Conservation (phyloP, 768 basidiomycete genomes). For the Termitomyces sp. region DNA sequence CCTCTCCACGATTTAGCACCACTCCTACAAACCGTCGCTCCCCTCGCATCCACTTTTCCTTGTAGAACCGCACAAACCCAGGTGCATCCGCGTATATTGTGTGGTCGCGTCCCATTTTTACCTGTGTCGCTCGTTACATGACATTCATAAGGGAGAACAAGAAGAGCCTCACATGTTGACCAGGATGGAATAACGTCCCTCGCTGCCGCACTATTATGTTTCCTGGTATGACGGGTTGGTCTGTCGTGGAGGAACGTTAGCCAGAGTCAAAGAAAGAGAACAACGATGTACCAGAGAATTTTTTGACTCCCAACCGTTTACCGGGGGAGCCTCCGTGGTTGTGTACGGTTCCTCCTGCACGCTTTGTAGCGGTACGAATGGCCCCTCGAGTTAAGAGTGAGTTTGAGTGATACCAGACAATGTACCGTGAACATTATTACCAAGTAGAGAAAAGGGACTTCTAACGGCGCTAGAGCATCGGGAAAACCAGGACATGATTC, state of each 20-base stretch:
- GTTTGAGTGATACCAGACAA: background rate
- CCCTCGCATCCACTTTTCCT: constrained; percentile 64
- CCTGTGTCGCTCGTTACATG: constrained; percentile 38
- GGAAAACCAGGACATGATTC: constrained; percentile 43
- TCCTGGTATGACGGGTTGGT: constrained; percentile 88
- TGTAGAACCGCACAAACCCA: constrained; percentile 94
- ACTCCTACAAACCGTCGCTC: constrained; percentile 83
- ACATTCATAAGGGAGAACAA: background rate
- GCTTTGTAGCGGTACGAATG: constrained; percentile 91
- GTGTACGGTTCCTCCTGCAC: constrained; percentile 89
- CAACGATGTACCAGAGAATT: constrained; percentile 73
- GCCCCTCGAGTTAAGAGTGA: constrained; percentile 40
- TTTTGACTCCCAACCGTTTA: constrained; percentile 91
- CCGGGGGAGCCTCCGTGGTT: constrained; percentile 94
- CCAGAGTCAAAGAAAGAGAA: background rate
- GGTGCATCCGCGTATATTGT: constrained; percentile 89
- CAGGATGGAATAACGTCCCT: constrained; percentile 89
- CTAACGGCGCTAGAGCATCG: constrained; percentile 30
- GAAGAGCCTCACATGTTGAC: constrained; percentile 70
- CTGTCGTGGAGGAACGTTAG: constrained; percentile 35
- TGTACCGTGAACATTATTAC: constrained; percentile 18
- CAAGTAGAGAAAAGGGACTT: constrained; percentile 48
- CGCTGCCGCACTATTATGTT: constrained; percentile 96
- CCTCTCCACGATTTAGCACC: constrained; percentile 76
- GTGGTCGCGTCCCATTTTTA: constrained; percentile 90